phyloP scores from a whole-genome alignment of 345 rosid species.

The Heritiera littoralis region DNA sequence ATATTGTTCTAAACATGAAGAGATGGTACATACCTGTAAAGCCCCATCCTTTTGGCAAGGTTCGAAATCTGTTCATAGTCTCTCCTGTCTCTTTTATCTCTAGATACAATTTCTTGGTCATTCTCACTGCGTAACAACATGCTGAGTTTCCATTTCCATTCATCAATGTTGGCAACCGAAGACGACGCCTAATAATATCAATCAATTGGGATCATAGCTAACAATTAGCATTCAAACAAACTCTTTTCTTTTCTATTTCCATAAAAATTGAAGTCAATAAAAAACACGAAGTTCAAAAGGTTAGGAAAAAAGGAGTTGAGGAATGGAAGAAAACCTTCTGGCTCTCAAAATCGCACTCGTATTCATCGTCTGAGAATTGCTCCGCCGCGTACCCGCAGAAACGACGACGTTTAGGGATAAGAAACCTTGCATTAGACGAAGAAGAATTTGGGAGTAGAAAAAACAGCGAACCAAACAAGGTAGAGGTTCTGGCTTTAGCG shows the following conservation, averaged over 20 bases:
- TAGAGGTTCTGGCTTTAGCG: slow-evolving; percentile 1
- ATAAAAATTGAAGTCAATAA: too few relatives aligned
- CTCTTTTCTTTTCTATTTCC: neutral
- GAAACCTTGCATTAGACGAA: neutral
- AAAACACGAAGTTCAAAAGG: neutral
- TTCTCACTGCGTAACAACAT: slow-evolving; percentile 67
- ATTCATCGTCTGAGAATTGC: slow-evolving; percentile 95
- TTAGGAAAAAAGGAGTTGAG: neutral
- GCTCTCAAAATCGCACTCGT: slow-evolving; percentile 79
- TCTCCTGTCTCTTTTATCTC: slow-evolving; percentile 92
- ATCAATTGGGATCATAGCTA: neutral
- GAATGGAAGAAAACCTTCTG: slow-evolving; percentile 48
- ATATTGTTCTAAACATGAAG: neutral
- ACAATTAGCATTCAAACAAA: neutral
- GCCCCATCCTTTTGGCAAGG: slow-evolving; percentile 92
- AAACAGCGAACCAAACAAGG: slow-evolving; percentile 30
- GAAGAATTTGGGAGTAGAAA: slow-evolving; percentile 26
- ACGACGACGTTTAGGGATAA: slow-evolving; percentile 35
- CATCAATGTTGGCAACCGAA: slow-evolving; percentile 87
- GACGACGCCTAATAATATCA: slow-evolving; percentile 77
- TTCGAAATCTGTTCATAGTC: slow-evolving; percentile 90
- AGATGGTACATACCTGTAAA: slow-evolving; percentile 58
- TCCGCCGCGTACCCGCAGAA: slow-evolving; percentile 61
- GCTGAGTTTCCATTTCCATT: slow-evolving; percentile 98
- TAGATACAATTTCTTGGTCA: slow-evolving; percentile 84